These are phyloP conservation scores for Odontarrhena argentea DNA, from an alignment of 345 rosid genomes.

Conservation along the genomic window DNA sequence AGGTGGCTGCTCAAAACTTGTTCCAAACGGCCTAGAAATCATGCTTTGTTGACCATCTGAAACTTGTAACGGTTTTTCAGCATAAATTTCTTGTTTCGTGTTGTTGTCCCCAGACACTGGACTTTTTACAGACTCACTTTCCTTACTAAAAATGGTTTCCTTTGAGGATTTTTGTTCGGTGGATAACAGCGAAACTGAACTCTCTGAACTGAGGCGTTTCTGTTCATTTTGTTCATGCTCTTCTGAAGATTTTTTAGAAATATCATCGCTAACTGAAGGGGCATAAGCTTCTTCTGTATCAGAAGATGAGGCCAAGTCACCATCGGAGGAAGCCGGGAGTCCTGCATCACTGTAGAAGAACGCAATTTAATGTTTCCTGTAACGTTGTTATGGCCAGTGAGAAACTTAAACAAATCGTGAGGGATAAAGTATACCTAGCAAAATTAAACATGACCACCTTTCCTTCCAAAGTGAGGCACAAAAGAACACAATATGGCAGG, in stretches of 20 bases:
- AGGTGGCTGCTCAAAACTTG: slow-evolving; percentile 48
- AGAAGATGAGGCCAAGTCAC: slow-evolving; percentile 48
- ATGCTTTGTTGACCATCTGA: slow-evolving; percentile 41
- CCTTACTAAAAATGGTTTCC: slow-evolving; percentile 27
- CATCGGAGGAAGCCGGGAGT: slow-evolving; percentile 41
- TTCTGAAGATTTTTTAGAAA: slow-evolving; percentile 43
- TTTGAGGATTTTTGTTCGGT: slow-evolving; percentile 33
- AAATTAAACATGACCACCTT: slow-evolving; percentile 77
- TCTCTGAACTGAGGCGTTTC: slow-evolving; percentile 38
- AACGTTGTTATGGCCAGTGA: slow-evolving; percentile 15
- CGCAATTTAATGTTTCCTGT: slow-evolving; percentile 33
- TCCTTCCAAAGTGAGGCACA: slow-evolving; percentile 91
- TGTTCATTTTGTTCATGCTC: slow-evolving; percentile 42
- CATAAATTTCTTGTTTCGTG: slow-evolving; percentile 41
- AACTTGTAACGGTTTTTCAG: slow-evolving; percentile 39
- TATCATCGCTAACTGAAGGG: slow-evolving; percentile 38
- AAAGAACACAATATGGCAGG: slow-evolving; percentile 65
- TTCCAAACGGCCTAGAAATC: slow-evolving; percentile 41
- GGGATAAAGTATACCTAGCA: slow-evolving; percentile 63
- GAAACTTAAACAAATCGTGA: slow-evolving; percentile 21
- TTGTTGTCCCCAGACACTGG: slow-evolving; percentile 39
- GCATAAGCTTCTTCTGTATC: slow-evolving; percentile 54
- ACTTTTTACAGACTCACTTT: slow-evolving; percentile 36
- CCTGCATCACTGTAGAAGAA: slow-evolving; percentile 55
- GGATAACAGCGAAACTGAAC: slow-evolving; percentile 35